These are phyloP conservation scores for Hymenoscyphus repandus DNA, from an alignment of 2,329 filamentous ascomycete species.

Conservation along the genomic window DNA sequence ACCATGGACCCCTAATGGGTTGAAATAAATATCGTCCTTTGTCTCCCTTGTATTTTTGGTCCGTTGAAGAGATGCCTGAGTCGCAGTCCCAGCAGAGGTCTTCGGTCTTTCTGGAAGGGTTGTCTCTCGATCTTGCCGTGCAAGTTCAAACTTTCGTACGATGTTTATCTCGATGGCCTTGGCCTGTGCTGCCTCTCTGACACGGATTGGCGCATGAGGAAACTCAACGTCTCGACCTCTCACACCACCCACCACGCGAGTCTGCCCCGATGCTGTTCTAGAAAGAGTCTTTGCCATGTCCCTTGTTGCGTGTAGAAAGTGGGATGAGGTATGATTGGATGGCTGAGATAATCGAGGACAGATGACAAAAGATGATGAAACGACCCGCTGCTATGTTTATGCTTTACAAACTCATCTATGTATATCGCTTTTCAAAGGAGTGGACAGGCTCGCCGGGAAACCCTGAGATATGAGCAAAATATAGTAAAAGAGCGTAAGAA, in stretches of 20 bases:
- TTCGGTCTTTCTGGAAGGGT: slow-evolving; percentile 26
- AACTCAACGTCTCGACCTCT: slow-evolving; percentile 25
- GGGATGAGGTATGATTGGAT: slow-evolving; percentile 16
- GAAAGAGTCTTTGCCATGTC: slow-evolving; percentile 20
- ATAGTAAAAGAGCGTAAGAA: slow-evolving; percentile 17
- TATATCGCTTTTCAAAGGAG: slow-evolving; percentile 21
- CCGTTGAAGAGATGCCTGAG: slow-evolving; percentile 11
- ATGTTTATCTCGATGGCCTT: slow-evolving; percentile 14
- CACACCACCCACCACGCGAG: slow-evolving; percentile 15
- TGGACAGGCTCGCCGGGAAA: slow-evolving; percentile 31
- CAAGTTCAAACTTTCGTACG: slow-evolving; percentile 18
- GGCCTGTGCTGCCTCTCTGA: slow-evolving; percentile 29
- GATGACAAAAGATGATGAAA: slow-evolving; percentile 17
- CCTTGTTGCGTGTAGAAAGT: slow-evolving; percentile 1
- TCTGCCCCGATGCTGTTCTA: slow-evolving; percentile 18
- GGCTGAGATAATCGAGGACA: slow-evolving; percentile 2
- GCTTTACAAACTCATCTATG: slow-evolving; percentile 11
- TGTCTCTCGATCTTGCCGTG: slow-evolving; percentile 14
- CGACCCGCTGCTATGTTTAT: slow-evolving; percentile 12
- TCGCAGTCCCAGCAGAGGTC: slow-evolving; percentile 25
- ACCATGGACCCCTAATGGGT: slow-evolving; percentile 25
- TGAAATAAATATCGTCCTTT: slow-evolving; percentile 29
- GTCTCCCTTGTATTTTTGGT: slow-evolving; percentile 26
- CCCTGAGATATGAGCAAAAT: slow-evolving; percentile 17
- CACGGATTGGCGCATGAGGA: slow-evolving; percentile 25